Percentiles rank a stretch among this genome's conserved stretches.
phyloP scores from a whole-genome alignment of 441 rosid species.

The Adansonia gregorii region DNA sequence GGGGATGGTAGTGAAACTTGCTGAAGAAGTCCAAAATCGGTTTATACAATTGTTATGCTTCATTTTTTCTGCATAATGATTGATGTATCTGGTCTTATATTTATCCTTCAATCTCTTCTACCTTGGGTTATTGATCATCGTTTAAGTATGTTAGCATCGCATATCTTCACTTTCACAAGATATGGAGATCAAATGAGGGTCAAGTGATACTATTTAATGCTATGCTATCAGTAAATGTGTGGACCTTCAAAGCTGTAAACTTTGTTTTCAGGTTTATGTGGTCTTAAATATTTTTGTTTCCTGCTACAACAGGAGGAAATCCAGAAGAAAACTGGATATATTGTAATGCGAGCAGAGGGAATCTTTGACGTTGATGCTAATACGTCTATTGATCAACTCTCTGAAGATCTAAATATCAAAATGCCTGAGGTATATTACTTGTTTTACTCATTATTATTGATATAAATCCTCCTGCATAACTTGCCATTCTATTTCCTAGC shows the following conservation, averaged over 20 bases:
- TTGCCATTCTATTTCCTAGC: not conserved
- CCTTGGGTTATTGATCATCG: too few species aligned
- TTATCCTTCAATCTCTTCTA: not conserved
- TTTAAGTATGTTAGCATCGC: not conserved
- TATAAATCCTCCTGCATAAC: not conserved
- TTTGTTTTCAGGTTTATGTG: not conserved
- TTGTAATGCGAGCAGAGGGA: conserved; percentile 97
- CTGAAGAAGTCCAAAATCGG: not conserved
- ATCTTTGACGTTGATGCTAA: conserved; percentile 95
- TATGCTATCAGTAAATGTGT: not conserved
- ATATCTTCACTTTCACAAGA: not conserved
- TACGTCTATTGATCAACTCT: conserved; percentile 93
- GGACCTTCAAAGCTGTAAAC: not conserved
- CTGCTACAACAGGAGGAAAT: conserved; percentile 78
- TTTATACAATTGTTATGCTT: not conserved
- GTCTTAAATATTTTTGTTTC: not conserved
- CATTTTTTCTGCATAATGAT: not conserved
- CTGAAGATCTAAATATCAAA: conserved; percentile 88
- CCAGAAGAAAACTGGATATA: conserved; percentile 96
- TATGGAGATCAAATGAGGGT: not conserved
- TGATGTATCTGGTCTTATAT: not conserved
- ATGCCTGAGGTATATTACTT: conserved; percentile 84
- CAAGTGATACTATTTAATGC: not conserved
- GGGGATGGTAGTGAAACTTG: conserved; percentile 13
- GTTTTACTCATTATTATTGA: conserved; percentile 7